These are phyloP conservation scores for Calendula officinalis DNA, from an alignment of 129 eudicot genomes.

Conservation along the genomic window DNA sequence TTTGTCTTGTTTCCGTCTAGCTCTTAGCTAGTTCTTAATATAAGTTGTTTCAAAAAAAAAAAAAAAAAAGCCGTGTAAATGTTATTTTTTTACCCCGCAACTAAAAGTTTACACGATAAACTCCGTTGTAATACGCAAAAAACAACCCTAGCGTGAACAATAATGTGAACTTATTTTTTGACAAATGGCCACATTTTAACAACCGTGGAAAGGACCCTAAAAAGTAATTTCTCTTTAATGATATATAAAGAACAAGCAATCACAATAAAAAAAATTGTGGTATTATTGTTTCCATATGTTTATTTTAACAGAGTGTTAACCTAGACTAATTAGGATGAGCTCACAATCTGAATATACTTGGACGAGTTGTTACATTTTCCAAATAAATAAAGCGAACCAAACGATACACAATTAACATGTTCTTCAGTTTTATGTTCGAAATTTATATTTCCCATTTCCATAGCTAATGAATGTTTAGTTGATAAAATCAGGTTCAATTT, in stretches of 20 bases:
- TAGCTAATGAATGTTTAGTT: neutral
- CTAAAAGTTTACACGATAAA: too few relatives aligned
- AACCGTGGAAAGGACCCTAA: conserved; percentile 12
- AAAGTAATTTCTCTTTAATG: conserved; percentile 15
- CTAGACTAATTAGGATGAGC: too few relatives aligned
- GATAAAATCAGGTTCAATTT: conserved; percentile 2
- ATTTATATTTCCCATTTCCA: too few relatives aligned
- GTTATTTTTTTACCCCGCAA: too few relatives aligned
- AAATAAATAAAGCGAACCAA: too few relatives aligned
- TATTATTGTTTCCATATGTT: neutral
- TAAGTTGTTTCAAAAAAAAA: too few relatives aligned
- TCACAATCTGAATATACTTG: neutral
- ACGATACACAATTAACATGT: neutral
- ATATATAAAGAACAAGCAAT: conserved; percentile 9
- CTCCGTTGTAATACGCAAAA: too few relatives aligned
- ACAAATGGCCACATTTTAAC: conserved; percentile 13
- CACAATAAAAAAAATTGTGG: conserved; percentile 14
- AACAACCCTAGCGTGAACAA: conserved; percentile 10
- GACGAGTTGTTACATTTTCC: neutral
- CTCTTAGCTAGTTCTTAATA: too few relatives aligned
- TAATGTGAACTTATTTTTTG: conserved; percentile 22
- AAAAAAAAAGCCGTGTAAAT: too few relatives aligned
- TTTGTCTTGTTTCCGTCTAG: too few relatives aligned
- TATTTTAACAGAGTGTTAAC: too few relatives aligned
- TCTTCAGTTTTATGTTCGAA: neutral